Evolutionary conservation across 139 green algal genomes (phyloP).

Genomic region (Picochlorum sp.): DNA sequence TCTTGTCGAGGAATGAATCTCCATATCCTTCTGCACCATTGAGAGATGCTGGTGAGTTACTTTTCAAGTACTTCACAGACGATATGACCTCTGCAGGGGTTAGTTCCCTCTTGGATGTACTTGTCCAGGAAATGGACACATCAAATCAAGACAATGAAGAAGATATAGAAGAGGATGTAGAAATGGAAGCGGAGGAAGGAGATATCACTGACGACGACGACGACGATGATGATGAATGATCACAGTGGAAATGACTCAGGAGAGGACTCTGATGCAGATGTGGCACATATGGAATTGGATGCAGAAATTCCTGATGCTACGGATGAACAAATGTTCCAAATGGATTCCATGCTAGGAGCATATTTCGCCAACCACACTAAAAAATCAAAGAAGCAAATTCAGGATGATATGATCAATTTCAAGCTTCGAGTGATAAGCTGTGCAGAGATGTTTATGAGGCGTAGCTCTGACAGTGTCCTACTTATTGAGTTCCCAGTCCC

Average conservation of each 20-base stretch:
- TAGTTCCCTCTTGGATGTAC: conserved; percentile 52
- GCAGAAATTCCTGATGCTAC: conserved; percentile 14
- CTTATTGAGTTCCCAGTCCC: conserved; percentile 34
- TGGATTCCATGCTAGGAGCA: conserved; percentile 62
- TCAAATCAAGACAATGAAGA: conserved; percentile 3
- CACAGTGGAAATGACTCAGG: conserved; percentile 10
- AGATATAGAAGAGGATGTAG: conserved; percentile 23
- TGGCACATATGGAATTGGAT: conserved; percentile 3
- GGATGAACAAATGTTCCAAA: conserved; percentile 64
- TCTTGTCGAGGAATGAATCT: conserved; percentile 42
- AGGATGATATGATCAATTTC: conserved; percentile 47
- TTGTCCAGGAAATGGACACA: conserved; percentile 21
- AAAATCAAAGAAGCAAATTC: conserved; percentile 27
- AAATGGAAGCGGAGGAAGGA: conserved; percentile 15
- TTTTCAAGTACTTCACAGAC: conserved; percentile 41
- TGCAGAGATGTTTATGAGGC: conserved; percentile 56
- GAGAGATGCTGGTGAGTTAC: conserved; percentile 50
- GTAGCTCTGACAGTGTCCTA: conserved; percentile 39
- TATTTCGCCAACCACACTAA: conserved; percentile 32
- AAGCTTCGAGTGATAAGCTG: conserved; percentile 55
- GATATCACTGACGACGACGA: conserved; percentile 27
- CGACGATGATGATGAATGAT: conserved; percentile 24
- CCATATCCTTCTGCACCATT: conserved; percentile 53
- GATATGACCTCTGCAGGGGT: conserved; percentile 39
- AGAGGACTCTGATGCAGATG: conserved; percentile 19